Evolutionary conservation across 129 eudicot genomes (phyloP), one percentile per base, ranked within the genome.

Genomic region (Flaveria ramosissima): DNA sequence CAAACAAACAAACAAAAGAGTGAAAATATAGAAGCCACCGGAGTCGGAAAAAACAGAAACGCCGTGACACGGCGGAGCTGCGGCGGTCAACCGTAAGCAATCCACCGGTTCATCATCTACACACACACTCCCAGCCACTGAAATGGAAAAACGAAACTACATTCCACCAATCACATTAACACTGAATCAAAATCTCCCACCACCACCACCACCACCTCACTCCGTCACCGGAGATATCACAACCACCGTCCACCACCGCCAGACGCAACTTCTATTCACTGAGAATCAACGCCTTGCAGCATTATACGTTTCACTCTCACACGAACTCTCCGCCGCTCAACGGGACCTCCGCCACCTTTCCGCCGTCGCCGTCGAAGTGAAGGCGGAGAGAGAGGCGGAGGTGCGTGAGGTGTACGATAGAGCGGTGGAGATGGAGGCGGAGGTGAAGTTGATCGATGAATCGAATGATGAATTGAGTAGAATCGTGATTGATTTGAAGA

Each of bases 271-370:
- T 50, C 92, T 91, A 55, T 84, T 86, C 43, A 30, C 26, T 9
- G 94, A 88, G 78, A 86, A 88, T 16, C 91, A 85, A 39, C 85
- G 82, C 9, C 82, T 91, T 1, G 78, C 83, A 14, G 85, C 81
- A 43, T 32, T 46, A 3, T 83, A 86, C 74, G 92, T 76, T 43
- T 73, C 84, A 13, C 87, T 88, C 53, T 79, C 83, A 52, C 90
- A 81, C 77, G 92, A 91, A 15, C 80, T 88, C 42, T 51, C 84
- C 62, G 63, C 74, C 67, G 77, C 90, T 9, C 77, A 75, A 10
- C 84, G 83, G 27, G 86, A 88, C 20, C 79, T 91, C 50, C 94
- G 80, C 61, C 87, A 74, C 76, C 84, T 86, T 51, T 84, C 84
- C 62, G 46, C 84, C 73, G 24, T 82, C 26, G 83, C 83, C 70